Evolutionary conservation across 176 grass and related monocot genomes (phyloP).

Genomic region (Raddia guianensis): DNA sequence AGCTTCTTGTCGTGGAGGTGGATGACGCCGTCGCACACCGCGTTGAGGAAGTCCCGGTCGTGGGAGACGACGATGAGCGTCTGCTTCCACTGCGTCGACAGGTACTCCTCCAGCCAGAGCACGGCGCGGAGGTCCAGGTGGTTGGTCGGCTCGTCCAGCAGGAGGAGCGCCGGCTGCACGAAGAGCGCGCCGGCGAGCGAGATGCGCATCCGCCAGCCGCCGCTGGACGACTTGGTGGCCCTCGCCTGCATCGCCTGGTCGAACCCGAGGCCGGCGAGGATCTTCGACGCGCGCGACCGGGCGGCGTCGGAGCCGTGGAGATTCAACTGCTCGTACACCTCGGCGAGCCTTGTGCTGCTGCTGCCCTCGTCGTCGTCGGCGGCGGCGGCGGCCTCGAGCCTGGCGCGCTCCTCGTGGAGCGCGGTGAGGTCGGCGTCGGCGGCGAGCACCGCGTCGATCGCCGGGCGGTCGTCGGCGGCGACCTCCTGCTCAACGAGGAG

Average conservation of each 20-base stretch:
- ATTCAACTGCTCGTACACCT: conserved; percentile 62
- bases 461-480: conserved; percentile 52
- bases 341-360: conserved; percentile 31
- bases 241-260: background rate
- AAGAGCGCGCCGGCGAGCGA: conserved; percentile 59
- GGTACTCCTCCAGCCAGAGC: conserved; percentile 72
- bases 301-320: conserved; percentile 54
- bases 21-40: conserved; percentile 66
- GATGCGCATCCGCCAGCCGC: too few species aligned
- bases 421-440: background rate
- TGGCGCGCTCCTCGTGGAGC: too few species aligned
- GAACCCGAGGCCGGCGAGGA: conserved; percentile 66
- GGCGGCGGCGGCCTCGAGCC: too few species aligned
- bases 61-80: conserved; percentile 69
- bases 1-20: conserved; percentile 8
- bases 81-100: conserved; percentile 63
- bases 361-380: too few species aligned
- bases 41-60: conserved; percentile 72
- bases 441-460: conserved; percentile 52
- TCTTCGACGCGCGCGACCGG: conserved; percentile 55
- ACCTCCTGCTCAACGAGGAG: conserved; percentile 77
- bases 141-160: conserved; percentile 72
- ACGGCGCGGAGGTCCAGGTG: conserved; percentile 75
- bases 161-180: conserved; percentile 66
- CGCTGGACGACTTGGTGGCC: too few species aligned